Evolutionary conservation across 805 yeast species (phyloP), one percentile per base, ranked within the genome.

Genomic region (Kodamaea kakaduensis): DNA sequence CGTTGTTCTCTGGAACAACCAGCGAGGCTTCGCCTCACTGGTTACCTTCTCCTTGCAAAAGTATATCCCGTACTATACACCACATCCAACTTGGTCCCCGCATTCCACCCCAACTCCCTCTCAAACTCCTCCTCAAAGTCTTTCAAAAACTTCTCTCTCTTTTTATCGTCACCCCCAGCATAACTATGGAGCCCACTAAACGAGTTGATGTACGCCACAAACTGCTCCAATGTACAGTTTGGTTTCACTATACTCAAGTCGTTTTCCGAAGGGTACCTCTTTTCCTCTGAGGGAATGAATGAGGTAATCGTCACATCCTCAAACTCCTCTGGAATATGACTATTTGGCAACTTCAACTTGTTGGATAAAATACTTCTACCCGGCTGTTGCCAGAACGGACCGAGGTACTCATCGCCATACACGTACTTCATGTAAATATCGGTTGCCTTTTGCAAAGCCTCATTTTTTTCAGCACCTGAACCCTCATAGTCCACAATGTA

Each of bases 311-410:
- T 44, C 40, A 77, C 69, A 1, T 50, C 46, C 13, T 19, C 17
- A 51, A 70, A 84, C 1, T 57, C 64, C 0, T 37, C 19, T 2
- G 81, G 77, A 3, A 67, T 61, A 14, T 50, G 45, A 7, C 72
- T 47, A 18, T 62, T 52, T 5, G 78, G 64, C 9, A 61, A 71
- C 10, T 44, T 47, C 42, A 73, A 67, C 38, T 67, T 50, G 5
- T 60, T 42, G 34, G 79, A 61, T 23, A 89, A 56, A 9, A 72
- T 59, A 5, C 51, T 35, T 31, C 95, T 64, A 0, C 96, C 97
- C 0, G 95, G 93, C 46, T 81, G 83, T 48, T 85, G 83, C 97
- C 97, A 89, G 52, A 76, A 77, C 0, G 79, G 78, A 0, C 89
- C 89, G 27, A 51, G 61, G 2, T 54, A 50, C 0, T 71, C 64